Base-by-base conservation (phyloP, 495 filamentous ascomycete species). In the Trichoderma parareesei region DNA sequence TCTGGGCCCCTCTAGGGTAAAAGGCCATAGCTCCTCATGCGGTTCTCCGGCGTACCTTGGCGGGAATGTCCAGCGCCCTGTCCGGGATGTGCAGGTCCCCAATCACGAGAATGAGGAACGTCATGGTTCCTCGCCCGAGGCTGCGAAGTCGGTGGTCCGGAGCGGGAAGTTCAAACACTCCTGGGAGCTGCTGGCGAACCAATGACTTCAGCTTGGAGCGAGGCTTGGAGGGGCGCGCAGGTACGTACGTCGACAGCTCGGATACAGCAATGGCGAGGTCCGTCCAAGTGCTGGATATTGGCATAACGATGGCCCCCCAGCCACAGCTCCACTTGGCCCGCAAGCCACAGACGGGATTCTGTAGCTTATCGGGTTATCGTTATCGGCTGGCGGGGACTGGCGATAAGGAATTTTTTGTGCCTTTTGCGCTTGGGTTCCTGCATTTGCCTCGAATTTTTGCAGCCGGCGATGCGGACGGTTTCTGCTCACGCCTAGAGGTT, bases 81-180 rank as follows among this genome's bases (percentile, higher is more conserved):
- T 97, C 92, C 67, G 92, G 92, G 74, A 97, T 96, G 82, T 96
- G 93, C 62, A 97, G 84, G 80, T 97, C 92, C 75, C 92, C 92
- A 67, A 96, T 90, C 69, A 90, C 90, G 73, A 97, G 84, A 70
- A 95, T 76, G 33, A 76, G 71, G 71, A 76, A 76, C 37, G 74
- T 73, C 74, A 76, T 76, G 69, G 65, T 68, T 44, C 40, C 61
- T 46, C 27, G 44, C 44, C 27, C 44, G 33, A 57, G 4, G 53
- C 27, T 57, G 20, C 27, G 53, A 10, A 57, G 33, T 41, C 35
- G 37, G 53, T 7, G 53, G 20, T 55, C 53, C 44, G 13, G 44
- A 48, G 44, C 44, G 20, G 20, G 16, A 33, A 27, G 27, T 27
- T 57, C 27, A 27, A 38, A 57, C 33, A 27, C 27, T 27, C 2